Base-by-base conservation (phyloP, 2,329 filamentous ascomycete genomes). In the Exophiala viscosa region DNA sequence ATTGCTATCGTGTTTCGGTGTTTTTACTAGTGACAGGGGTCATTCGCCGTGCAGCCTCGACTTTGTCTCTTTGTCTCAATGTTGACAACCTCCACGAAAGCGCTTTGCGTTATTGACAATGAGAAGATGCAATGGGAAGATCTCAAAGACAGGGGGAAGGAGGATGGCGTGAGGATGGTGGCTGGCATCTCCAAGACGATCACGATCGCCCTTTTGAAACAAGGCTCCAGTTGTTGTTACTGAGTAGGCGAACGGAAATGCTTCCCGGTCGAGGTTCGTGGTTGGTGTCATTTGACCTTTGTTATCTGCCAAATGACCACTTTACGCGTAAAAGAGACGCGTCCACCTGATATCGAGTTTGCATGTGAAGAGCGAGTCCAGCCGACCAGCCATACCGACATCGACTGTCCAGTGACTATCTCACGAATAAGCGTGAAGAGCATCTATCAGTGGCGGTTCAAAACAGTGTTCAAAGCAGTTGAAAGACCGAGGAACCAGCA, bases 291-390 rank as follows among this genome's bases (percentile, higher is more conserved):
- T 49, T 49, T 49, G 52, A 50, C 52, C 13, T 18, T 17, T 45
- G 17, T 15, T 23, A 50, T 23, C 20, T 32, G 41, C 51, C 44
- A 42, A 46, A 54, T 53, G 49, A 58, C 55, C 55, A 58, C 56
- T 58, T 55, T 53, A 58, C 56, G 56, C 56, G 56, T 28, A n/a
- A n/a, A 23, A 11, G 3, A 28, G 23, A 28, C 23, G 23, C 23
- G 23, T 28, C 23, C 23, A 28, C 5, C 23, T 28, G 17, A 14
- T 10, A 13, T 41, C 34, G 34, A 36, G 34, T 36, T 15, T 36
- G 11, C 34, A 36, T 13, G 14, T n/a, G 33, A 11, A 35, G 3
- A 35, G 3, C 10, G 17, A 40, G 11, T 40, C 38, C 13, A 3
- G 10, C 15, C 45, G 11, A 20, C 8, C 18, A 46, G 9, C 41